Evolutionary conservation across 441 rosid genomes (phyloP), one percentile per base, ranked within the genome.

Genomic region (Syzygium malaccense): DNA sequence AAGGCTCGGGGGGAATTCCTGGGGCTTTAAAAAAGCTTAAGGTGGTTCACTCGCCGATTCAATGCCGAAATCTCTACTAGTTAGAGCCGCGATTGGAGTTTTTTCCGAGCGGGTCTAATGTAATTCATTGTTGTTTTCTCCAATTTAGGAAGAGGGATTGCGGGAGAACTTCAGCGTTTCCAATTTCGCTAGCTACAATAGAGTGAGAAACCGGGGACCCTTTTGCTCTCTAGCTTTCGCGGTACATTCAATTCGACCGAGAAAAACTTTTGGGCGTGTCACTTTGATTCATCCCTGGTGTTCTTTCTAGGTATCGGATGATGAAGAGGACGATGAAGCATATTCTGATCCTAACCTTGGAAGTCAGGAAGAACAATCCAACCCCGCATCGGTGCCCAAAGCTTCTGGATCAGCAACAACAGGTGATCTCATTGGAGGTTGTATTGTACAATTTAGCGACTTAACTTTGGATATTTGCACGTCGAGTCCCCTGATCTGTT

Each of bases 1-100:
- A 94, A 91, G 99, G 99, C 6, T 96, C 96, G 88, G 91, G 88
- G 4, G 99, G 98, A 88, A 96, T 97, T 88, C 98, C 97, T n/a
- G 89, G 86, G 56, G 95, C 99, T 45, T 89, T 97, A 45, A 91
- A 94, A 60, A 94, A 93, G 90, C 91, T 96, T 5, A 94, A 95
- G 94, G 99, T 96, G 66, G 86, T n/a, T 55, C n/a, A 5, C 51
- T 41, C 10, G 45, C 83, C 9, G 7, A 10, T 33, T 68, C 79
- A 68, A 11, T 45, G 79, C 48, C 5, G 13, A 88, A 37, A 15
- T 7, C 51, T 64, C 48, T 75, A 20, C 51, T 11, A 1, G 51
- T 23, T 23, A 20, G 83, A 75, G 41, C 51, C 62, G 60, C 26
- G 54, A 68, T 15, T 79, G 10, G 37, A 19, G 45, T 51, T 45